Percentiles rank a stretch among this genome's conserved stretches.
phyloP scores from a whole-genome alignment of 2,329 filamentous ascomycete species.

The Pseudogymnoascus verrucosus region DNA sequence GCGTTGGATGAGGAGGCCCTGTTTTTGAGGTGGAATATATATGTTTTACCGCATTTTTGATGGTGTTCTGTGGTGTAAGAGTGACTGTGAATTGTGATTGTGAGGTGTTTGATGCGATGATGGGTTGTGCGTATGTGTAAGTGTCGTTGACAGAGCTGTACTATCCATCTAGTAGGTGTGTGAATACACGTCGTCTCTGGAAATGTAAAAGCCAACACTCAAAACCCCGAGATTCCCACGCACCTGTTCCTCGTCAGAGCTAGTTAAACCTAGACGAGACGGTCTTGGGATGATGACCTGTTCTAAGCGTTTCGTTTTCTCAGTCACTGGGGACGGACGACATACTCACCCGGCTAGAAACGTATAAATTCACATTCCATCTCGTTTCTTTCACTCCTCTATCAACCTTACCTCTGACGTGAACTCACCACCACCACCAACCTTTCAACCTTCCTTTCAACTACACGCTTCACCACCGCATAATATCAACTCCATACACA shows the following conservation, averaged over 20 bases:
- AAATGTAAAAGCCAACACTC: not conserved
- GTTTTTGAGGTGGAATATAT: not conserved
- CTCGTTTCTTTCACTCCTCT: not conserved
- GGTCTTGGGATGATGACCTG: too few species aligned
- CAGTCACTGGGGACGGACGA: not conserved
- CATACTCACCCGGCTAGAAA: not conserved
- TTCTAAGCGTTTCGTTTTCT: too few species aligned
- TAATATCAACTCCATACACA: too few species aligned
- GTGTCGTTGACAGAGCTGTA: not conserved
- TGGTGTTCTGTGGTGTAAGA: too few species aligned
- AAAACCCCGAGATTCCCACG: not conserved
- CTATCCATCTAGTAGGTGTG: not conserved
- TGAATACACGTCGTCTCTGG: not conserved
- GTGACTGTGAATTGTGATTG: not conserved
- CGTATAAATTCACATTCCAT: not conserved
- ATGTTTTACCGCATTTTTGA: not conserved
- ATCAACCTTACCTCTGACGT: not conserved
- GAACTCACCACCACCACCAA: not conserved
- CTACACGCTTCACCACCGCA: too few species aligned
- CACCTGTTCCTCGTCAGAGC: too few species aligned
- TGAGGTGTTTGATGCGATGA: too few species aligned
- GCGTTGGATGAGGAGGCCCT: not conserved
- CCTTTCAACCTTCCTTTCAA: too few species aligned
- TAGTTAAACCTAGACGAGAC: too few species aligned
- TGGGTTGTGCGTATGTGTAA: too few species aligned